Base-by-base conservation (phyloP, 306 rosid genomes). In the Albizia julibrissin region DNA sequence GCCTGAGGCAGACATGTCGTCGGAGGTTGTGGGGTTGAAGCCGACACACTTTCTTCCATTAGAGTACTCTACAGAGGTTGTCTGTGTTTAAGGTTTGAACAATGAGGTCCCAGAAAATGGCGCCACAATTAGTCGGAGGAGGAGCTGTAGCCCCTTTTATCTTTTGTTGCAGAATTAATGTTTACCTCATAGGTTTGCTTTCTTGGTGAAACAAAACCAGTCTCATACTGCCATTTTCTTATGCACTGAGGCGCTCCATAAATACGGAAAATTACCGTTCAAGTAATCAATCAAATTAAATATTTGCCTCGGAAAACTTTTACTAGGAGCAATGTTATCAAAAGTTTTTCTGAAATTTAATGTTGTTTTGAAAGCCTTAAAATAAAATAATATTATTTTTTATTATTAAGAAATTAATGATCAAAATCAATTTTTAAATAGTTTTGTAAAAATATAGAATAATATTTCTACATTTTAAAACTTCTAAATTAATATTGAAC, bases 161-260 rank as follows among this genome's bases (percentile, higher is more conserved):
- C 33, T 5, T 58, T 22, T 18, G 15, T 31, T 10, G 14, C 34
- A 26, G 34, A 61, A 61, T 24, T 74, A 37, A 69, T 37, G 31
- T 26, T 47, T 22, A 77, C 43, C 81, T 70, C 85, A 27, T 67
- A 26, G 67, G 67, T 16, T 34, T 86, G 26, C 86, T 88, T 83
- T 90, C 85, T 90, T 83, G 77, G 86, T 79, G 89, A 83, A 66
- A 85, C 84, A 80, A 80, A 86, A 77, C 83, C 75, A 77, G 66
- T 49, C 18, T 64, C 50, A 72, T 72, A 81, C 77, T 78, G 78
- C 68, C 40, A 37, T 44, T 81, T 58, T 69, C 79, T 77, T 37
- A 77, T 66, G 79, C 79, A 71, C 78, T 26, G 27, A 27, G 21
- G 65, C 65, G 0, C 65, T 22, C 65, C 15, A 22, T 22, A n/a